Base-by-base conservation (phyloP, 2,329 filamentous ascomycete genomes). In the Chaetomium sp. region DNA sequence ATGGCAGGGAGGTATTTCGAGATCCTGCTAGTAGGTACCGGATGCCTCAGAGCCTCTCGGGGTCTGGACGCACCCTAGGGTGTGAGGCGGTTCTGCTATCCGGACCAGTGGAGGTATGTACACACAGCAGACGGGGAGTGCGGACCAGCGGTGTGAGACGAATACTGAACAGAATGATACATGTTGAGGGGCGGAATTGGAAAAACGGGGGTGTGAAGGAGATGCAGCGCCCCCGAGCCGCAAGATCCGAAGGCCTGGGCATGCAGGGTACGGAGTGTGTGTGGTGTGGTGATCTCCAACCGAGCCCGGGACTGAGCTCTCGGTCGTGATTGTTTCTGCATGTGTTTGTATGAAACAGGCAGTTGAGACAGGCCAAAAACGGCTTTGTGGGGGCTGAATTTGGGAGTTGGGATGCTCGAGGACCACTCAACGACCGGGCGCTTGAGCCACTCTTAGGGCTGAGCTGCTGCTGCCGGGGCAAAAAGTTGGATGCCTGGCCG, bases 401-500 rank as follows among this genome's bases (percentile, higher is more conserved):
- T 53, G 49, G 44, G 54, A 10, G 12, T 42, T 44, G 27, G n/a
- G 9, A 50, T 34, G 44, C 33, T 43, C 34, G 38, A 42, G 48
- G 19, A 27, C 19, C 19, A 27, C 19, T 27, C 19, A 27, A 27
- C 19, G 19, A 27, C 19, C 19, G 19, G 19, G 19, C 19, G 19
- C 19, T 27, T 27, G 19, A 27, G 41, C 45, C n/a, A 11, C 8
- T 44, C 38, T 36, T 61, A 61, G 52, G 59, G 59, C 59, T 61
- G 59, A 61, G 54, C 37, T 53, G 46, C 33, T 27, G 43, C 43
- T 27, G 48, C 48, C 10, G 35, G 53, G 33, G 40, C 50, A 32
- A 45, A 27, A 51, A 40, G 49, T 41, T 58, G 55, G 56, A 50
- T 61, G 59, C 59, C 59, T 61, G 56, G 54, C 42, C n/a, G 44